Conservation (phyloP, 176 grass and related monocot genomes). For the Alloteropsis semialata region DNA sequence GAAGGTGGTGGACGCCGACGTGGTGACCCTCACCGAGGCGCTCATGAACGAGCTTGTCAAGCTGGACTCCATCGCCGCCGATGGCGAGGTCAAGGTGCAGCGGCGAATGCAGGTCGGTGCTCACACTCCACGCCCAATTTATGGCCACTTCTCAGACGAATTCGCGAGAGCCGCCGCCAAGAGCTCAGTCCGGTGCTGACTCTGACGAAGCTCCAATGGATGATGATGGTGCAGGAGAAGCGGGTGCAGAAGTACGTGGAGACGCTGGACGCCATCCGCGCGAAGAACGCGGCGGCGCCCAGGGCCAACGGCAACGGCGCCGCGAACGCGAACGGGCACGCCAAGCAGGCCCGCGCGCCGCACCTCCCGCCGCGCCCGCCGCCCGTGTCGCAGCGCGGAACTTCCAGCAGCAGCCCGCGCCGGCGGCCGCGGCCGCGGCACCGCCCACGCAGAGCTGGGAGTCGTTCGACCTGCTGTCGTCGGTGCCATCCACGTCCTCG, state of each 20-base stretch:
- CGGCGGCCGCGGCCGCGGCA: background rate
- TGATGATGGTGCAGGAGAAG: slow-evolving; percentile 48
- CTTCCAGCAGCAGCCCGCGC: slow-evolving; percentile 24
- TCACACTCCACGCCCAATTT: background rate
- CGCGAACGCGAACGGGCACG: slow-evolving; percentile 33
- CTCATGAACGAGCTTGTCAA: slow-evolving; percentile 95
- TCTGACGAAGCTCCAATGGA: background rate
- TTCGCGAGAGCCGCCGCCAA: no score
- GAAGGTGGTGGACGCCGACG: slow-evolving; percentile 70
- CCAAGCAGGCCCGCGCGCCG: slow-evolving; percentile 29
- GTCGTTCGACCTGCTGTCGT: slow-evolving; percentile 80
- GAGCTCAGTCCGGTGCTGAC: no score
- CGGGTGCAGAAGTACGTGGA: slow-evolving; percentile 94
- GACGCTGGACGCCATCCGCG: slow-evolving; percentile 71
- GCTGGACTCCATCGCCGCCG: slow-evolving; percentile 76
- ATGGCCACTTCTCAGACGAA: background rate
- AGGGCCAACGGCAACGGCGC: slow-evolving; percentile 28
- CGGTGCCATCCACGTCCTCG: slow-evolving; percentile 65
- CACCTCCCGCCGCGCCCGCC: slow-evolving; percentile 46
- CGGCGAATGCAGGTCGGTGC: slow-evolving; percentile 66
- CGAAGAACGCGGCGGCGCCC: slow-evolving; percentile 53
- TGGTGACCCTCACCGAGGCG: slow-evolving; percentile 67
- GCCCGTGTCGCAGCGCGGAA: slow-evolving; percentile 50
- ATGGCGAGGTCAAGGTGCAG: slow-evolving; percentile 84
- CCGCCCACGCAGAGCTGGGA: slow-evolving; percentile 69